Percentiles rank a stretch among this genome's conserved stretches.
These are phyloP conservation scores for Trametes maxima DNA, from an alignment of 768 basidiomycete genomes.

Conservation along the genomic window DNA sequence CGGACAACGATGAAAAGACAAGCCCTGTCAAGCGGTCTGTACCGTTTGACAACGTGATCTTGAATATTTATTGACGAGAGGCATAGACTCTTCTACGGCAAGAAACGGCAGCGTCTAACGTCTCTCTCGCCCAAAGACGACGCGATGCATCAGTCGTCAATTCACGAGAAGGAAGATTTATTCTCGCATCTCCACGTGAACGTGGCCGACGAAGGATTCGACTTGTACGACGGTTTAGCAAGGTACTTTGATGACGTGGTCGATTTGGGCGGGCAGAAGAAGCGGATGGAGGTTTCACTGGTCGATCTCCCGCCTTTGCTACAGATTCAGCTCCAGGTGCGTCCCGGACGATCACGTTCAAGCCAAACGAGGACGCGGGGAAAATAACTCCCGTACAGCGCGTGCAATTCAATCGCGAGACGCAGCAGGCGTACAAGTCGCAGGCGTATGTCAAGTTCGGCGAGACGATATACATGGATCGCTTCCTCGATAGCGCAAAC, in stretches of 20 bases:
- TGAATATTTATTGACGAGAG: not conserved
- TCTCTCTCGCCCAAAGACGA: constrained; percentile 38
- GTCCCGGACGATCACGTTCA: constrained; percentile 22
- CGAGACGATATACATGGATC: constrained; percentile 87
- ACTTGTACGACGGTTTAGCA: constrained; percentile 92
- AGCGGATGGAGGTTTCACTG: constrained; percentile 83
- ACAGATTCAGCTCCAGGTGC: constrained; percentile 94
- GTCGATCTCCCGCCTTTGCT: constrained; percentile 87
- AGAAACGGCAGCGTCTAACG: constrained; percentile 64
- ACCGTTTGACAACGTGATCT: not conserved
- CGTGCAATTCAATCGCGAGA: constrained; percentile 93
- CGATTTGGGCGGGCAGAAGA: constrained; percentile 85
- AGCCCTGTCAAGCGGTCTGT: constrained; percentile 83
- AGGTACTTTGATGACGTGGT: constrained; percentile 89
- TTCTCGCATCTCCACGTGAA: constrained; percentile 96
- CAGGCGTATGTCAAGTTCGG: constrained; percentile 93
- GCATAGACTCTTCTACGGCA: constrained; percentile 83
- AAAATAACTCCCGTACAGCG: constrained; percentile 48
- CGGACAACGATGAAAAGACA: constrained; percentile 54
- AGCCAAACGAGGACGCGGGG: not conserved
- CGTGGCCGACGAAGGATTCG: constrained; percentile 84
- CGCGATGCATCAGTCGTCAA: constrained; percentile 49
- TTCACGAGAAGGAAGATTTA: constrained; percentile 86
- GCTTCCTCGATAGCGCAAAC: constrained; percentile 82
- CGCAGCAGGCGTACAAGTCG: constrained; percentile 90